A percentile compares a stretch with the other conserved stretches of the same genome.
phyloP scores from a whole-genome alignment of 306 rosid genomes.

The Malus sieversii region DNA sequence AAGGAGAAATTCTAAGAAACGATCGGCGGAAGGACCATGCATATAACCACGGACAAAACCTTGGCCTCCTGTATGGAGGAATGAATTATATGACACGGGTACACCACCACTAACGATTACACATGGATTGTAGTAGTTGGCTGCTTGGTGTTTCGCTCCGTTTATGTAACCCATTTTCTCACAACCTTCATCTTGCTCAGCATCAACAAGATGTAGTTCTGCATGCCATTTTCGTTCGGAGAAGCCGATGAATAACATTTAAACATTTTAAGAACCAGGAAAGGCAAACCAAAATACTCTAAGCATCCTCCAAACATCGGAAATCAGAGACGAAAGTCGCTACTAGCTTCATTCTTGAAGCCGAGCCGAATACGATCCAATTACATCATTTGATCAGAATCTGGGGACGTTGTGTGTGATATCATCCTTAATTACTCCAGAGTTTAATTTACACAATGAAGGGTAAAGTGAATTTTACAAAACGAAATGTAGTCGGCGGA shows the following conservation, averaged over 20 bases:
- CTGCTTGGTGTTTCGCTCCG: too few species aligned
- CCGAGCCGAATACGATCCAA: background rate
- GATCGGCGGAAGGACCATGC: too few species aligned
- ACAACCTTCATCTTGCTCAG: too few species aligned
- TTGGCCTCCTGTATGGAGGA: too few species aligned
- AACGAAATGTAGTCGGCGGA: background rate
- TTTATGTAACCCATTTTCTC: too few species aligned
- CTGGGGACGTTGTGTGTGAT: background rate
- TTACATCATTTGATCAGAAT: background rate
- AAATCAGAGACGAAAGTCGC: background rate
- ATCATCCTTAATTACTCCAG: background rate
- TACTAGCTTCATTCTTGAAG: background rate
- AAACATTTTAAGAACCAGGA: background rate
- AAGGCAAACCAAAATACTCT: background rate
- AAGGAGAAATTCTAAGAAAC: too few species aligned
- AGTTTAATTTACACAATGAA: background rate
- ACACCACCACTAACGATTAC: too few species aligned
- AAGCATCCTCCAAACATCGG: background rate
- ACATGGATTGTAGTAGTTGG: too few species aligned
- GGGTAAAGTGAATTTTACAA: background rate
- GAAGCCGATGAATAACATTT: too few species aligned
- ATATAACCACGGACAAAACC: too few species aligned
- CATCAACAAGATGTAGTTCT: too few species aligned
- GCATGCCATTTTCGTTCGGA: background rate
- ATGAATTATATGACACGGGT: too few species aligned